These are phyloP conservation scores for Ceratocystis huliohia DNA, from an alignment of 2,329 filamentous ascomycete species.

Conservation along the genomic window DNA sequence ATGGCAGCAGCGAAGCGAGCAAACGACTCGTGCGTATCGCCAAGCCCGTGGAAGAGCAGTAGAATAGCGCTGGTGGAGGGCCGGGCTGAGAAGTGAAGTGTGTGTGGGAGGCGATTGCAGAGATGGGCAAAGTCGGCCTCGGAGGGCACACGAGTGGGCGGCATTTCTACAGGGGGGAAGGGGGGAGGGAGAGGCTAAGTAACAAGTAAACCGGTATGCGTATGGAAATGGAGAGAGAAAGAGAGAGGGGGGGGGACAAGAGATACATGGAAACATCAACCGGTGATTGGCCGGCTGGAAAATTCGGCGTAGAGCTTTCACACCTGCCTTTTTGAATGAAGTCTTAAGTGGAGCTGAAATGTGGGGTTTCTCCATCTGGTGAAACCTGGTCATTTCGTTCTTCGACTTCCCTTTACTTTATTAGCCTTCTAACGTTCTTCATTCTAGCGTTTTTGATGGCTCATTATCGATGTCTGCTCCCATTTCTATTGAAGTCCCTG, in stretches of 20 bases:
- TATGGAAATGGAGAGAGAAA: neutral
- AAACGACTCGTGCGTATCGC: slow-evolving; percentile 60
- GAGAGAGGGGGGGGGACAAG: too few species aligned
- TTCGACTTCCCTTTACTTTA: neutral
- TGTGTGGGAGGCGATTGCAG: slow-evolving; percentile 31
- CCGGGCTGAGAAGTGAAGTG: slow-evolving; percentile 39
- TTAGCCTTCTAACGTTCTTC: neutral
- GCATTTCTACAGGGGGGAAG: slow-evolving; percentile 21
- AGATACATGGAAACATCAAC: too few species aligned
- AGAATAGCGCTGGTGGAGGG: slow-evolving; percentile 62
- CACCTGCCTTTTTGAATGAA: slow-evolving; percentile 3
- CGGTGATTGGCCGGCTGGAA: neutral
- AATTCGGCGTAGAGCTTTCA: neutral
- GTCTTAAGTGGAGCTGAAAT: slow-evolving; percentile 11
- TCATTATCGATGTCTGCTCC: slow-evolving; percentile 21
- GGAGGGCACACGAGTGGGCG: slow-evolving; percentile 35
- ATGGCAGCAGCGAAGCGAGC: slow-evolving; percentile 54
- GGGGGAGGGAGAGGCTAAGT: neutral
- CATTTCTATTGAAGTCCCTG: slow-evolving; percentile 38
- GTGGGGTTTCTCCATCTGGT: neutral
- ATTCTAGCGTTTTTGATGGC: neutral
- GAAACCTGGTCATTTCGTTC: neutral
- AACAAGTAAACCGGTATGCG: neutral
- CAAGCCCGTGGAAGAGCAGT: slow-evolving; percentile 72
- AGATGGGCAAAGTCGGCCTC: slow-evolving; percentile 38